Evolutionary conservation across 305 asterid species (phyloP).

Genomic region (Lippia alba): DNA sequence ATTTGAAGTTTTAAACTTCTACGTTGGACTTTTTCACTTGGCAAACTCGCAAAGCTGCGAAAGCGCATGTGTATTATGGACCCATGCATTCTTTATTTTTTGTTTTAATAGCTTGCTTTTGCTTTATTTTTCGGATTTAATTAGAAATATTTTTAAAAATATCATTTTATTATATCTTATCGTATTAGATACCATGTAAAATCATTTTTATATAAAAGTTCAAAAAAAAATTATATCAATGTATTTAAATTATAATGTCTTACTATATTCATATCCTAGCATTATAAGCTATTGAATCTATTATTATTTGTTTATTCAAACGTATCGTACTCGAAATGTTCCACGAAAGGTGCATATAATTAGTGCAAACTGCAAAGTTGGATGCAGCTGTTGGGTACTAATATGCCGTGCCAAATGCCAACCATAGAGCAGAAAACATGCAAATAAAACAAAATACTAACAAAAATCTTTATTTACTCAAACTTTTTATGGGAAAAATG

Average conservation of each 20-base stretch:
- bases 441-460: not conserved
- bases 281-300: not conserved
- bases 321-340: not conserved
- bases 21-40: conserved; percentile 13
- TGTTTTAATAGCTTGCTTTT: conserved; percentile 9
- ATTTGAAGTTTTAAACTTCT: not conserved
- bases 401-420: too few relatives aligned
- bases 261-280: too few relatives aligned
- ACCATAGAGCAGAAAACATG: not conserved
- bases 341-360: not conserved
- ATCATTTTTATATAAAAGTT: too few relatives aligned
- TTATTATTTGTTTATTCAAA: not conserved
- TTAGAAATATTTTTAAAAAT: too few relatives aligned
- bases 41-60: not conserved
- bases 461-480: too few relatives aligned
- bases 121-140: too few relatives aligned
- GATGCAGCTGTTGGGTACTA: not conserved
- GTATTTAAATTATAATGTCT: too few relatives aligned
- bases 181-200: too few relatives aligned
- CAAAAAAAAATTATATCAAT: too few relatives aligned
- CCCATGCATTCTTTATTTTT: conserved; percentile 5
- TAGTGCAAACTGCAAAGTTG: too few relatives aligned
- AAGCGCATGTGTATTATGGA: conserved; percentile 1
- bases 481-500: too few relatives aligned
- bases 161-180: too few relatives aligned